Conservation (phyloP, 2,329 filamentous ascomycete genomes). For the Aspergillus sergii region DNA sequence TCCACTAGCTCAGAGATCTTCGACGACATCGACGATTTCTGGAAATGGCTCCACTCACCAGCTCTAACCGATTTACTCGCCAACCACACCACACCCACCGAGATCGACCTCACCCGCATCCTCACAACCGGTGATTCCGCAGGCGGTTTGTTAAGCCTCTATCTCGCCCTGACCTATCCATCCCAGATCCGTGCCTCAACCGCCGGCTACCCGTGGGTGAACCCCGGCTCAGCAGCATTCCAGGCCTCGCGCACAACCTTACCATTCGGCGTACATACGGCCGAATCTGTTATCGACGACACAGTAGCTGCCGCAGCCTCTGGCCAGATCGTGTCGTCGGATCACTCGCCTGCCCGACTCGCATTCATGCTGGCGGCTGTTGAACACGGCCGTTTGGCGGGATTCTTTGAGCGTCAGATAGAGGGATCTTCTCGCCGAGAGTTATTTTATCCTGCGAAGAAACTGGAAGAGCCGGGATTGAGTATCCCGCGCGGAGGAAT, state of each 20-base stretch:
- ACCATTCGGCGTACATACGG: constrained; percentile 19
- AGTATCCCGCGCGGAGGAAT: constrained; percentile 33
- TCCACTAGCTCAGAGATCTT: constrained; percentile 50
- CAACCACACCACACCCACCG: constrained; percentile 13
- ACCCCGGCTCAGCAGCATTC: constrained; percentile 26
- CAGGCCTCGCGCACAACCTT: constrained; percentile 11
- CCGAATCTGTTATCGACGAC: constrained; percentile 18
- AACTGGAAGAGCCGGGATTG: constrained; percentile 28
- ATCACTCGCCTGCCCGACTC: constrained; percentile 11
- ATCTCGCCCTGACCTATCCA: constrained; percentile 29
- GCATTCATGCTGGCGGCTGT: constrained; percentile 23
- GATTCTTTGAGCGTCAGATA: constrained; percentile 24
- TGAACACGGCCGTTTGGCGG: constrained; percentile 17
- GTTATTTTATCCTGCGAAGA: constrained; percentile 30
- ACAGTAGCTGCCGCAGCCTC: constrained; percentile 8
- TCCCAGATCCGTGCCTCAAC: constrained; percentile 33
- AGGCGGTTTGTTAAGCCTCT: constrained; percentile 34
- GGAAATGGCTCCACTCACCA: constrained; percentile 45
- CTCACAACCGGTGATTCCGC: constrained; percentile 34
- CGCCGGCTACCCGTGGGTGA: constrained; percentile 37
- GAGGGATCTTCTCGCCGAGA: constrained; percentile 15
- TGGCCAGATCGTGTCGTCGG: constrained; percentile 21
- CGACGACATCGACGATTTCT: constrained; percentile 52
- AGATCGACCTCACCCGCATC: constrained; percentile 29
- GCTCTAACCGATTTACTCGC: constrained; percentile 16